Percentiles rank a stretch among this genome's conserved stretches.
phyloP scores from a whole-genome alignment of 163 green algal species.

The Chloromonas sp. region DNA sequence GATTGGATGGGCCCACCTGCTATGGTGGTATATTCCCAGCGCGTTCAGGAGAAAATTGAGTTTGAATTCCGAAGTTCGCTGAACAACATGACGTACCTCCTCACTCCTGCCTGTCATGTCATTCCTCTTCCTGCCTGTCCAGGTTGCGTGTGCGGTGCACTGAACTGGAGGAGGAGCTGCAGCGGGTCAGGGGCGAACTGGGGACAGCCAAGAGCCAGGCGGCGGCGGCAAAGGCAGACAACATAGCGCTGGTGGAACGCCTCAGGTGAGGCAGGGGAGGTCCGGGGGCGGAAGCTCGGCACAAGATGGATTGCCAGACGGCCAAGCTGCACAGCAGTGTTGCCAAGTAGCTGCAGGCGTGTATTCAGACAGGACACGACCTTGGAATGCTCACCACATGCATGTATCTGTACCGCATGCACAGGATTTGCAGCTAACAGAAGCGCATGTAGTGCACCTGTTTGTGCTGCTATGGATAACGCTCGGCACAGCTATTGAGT shows the following conservation, averaged over 20 bases:
- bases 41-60: no score
- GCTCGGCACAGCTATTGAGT: background rate
- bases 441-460: no score
- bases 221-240: slow-evolving; percentile 64
- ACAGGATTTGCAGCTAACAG: no score
- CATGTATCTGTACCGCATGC: no score
- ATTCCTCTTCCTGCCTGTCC: background rate
- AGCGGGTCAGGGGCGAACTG: slow-evolving; percentile 25
- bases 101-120: no score
- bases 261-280: slow-evolving; percentile 49
- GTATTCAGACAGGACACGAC: background rate
- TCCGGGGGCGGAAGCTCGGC: background rate
- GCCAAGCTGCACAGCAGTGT: background rate
- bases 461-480: no score
- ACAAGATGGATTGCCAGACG: background rate
- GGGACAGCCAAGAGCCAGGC: slow-evolving; percentile 17
- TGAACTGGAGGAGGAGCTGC: slow-evolving; percentile 71
- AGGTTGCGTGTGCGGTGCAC: slow-evolving; percentile 45
- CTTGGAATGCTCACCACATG: no score
- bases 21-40: no score
- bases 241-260: slow-evolving; percentile 78
- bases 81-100: no score
- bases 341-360: background rate
- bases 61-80: no score
- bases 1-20: no score